These are phyloP conservation scores for Pestalotiopsis sp. DNA, from an alignment of 2,329 filamentous ascomycete genomes.

Conservation along the genomic window DNA sequence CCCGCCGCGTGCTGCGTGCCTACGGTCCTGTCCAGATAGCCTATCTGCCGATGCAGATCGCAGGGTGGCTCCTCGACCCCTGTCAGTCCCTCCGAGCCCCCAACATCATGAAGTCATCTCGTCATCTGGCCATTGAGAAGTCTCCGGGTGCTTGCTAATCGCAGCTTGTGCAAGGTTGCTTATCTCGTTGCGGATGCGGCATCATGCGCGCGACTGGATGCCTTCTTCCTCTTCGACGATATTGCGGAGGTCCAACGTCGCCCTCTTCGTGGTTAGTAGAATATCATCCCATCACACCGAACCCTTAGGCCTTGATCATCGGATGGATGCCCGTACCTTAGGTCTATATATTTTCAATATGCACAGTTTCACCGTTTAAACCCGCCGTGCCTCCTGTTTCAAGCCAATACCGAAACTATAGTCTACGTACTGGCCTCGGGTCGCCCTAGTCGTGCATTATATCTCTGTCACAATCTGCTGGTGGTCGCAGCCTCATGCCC, in stretches of 20 bases:
- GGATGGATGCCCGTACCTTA: neutral
- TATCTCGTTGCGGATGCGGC: neutral
- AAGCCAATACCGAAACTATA: no score
- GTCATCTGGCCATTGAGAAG: neutral
- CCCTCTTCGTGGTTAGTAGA: neutral
- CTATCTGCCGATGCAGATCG: slow-evolving; percentile 8
- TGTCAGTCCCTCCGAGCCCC: slow-evolving; percentile 8
- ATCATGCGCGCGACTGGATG: neutral
- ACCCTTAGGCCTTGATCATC: neutral
- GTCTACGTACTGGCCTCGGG: neutral
- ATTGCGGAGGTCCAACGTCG: neutral
- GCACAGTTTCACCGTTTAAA: neutral
- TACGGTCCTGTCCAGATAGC: neutral
- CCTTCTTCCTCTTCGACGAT: neutral
- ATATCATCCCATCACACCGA: neutral
- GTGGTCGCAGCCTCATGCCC: neutral
- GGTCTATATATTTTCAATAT: neutral
- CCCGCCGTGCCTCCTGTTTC: neutral
- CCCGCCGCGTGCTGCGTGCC: neutral
- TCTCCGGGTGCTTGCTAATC: neutral
- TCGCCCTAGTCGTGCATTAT: neutral
- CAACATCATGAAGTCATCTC: slow-evolving; percentile 9
- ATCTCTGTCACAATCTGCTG: neutral
- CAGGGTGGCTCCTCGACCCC: neutral
- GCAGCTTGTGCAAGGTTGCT: neutral